These are phyloP conservation scores for Starmerella asiatica DNA, from an alignment of 805 yeast species.

Conservation along the genomic window DNA sequence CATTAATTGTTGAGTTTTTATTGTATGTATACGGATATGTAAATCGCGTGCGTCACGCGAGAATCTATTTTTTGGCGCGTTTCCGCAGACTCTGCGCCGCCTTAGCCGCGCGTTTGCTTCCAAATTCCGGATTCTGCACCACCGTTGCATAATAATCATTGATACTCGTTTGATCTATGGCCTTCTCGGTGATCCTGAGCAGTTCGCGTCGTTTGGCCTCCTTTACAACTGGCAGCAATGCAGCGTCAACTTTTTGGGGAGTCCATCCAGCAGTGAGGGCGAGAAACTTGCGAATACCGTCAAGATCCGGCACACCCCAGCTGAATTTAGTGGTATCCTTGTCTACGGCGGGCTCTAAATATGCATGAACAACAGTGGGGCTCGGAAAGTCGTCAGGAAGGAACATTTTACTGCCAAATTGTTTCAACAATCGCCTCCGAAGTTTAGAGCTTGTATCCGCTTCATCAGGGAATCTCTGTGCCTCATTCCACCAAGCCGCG, in stretches of 20 bases:
- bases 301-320: slow-evolving; percentile 88
- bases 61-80: background rate
- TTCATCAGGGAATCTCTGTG: slow-evolving; percentile 27
- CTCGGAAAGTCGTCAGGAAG: slow-evolving; percentile 61
- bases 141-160: slow-evolving; percentile 21
- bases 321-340: slow-evolving; percentile 59
- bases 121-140: slow-evolving; percentile 18
- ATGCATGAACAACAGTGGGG: slow-evolving; percentile 54
- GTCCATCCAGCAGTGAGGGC: slow-evolving; percentile 68
- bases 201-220: slow-evolving; percentile 43
- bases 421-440: slow-evolving; percentile 41
- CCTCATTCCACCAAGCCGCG: slow-evolving; percentile 46
- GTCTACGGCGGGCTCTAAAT: slow-evolving; percentile 71
- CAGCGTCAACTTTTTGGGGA: slow-evolving; percentile 60
- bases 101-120: slow-evolving; percentile 23
- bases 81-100: slow-evolving; percentile 13
- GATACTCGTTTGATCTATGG: slow-evolving; percentile 18
- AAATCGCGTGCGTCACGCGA: no score
- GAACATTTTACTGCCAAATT: slow-evolving; percentile 44
- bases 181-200: slow-evolving; percentile 10
- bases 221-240: slow-evolving; percentile 69
- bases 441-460: slow-evolving; percentile 30
- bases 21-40: no score
- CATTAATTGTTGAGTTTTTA: no score
- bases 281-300: slow-evolving; percentile 57